phyloP scores from a whole-genome alignment of 371 early-diverging fungal genomes.

The Homolaphlyctis polyrhiza region DNA sequence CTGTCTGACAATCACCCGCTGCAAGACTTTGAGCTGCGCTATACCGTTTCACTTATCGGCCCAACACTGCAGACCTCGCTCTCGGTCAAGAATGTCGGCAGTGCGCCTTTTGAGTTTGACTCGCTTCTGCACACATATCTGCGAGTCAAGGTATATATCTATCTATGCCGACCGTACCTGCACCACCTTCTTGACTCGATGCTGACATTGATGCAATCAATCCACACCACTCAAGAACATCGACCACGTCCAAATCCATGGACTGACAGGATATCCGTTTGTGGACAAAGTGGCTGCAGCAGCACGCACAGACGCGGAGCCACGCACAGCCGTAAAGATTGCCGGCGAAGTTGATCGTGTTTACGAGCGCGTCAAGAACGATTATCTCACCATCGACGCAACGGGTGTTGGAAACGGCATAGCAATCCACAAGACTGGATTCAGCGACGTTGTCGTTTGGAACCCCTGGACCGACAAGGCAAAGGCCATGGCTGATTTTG shows the following conservation, averaged over 20 bases:
- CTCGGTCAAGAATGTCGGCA: constrained; percentile 65
- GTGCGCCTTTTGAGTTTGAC: constrained; percentile 70
- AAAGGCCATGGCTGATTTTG: constrained; percentile 83
- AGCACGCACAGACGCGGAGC: constrained; percentile 26
- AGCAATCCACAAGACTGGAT: constrained; percentile 49
- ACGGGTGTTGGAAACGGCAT: constrained; percentile 36
- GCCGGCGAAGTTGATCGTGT: constrained; percentile 73
- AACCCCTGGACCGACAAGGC: constrained; percentile 94
- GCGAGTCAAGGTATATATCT: constrained; percentile 30
- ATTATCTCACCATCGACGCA: constrained; percentile 40
- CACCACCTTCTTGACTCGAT: not conserved
- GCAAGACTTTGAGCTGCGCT: constrained; percentile 63
- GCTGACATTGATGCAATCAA: not conserved
- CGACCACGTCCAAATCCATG: constrained; percentile 52
- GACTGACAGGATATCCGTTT: constrained; percentile 55
- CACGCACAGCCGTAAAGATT: constrained; percentile 48
- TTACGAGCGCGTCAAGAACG: constrained; percentile 56
- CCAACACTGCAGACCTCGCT: constrained; percentile 61
- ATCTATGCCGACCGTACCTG: not conserved
- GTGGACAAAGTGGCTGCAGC: constrained; percentile 67
- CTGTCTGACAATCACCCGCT: not conserved
- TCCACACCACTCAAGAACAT: constrained; percentile 43
- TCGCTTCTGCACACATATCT: constrained; percentile 91
- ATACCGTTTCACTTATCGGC: constrained; percentile 71
- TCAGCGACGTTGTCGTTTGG: constrained; percentile 89